Evolutionary conservation across 768 basidiomycete genomes (phyloP).

Genomic region (Tricholoma sp.): DNA sequence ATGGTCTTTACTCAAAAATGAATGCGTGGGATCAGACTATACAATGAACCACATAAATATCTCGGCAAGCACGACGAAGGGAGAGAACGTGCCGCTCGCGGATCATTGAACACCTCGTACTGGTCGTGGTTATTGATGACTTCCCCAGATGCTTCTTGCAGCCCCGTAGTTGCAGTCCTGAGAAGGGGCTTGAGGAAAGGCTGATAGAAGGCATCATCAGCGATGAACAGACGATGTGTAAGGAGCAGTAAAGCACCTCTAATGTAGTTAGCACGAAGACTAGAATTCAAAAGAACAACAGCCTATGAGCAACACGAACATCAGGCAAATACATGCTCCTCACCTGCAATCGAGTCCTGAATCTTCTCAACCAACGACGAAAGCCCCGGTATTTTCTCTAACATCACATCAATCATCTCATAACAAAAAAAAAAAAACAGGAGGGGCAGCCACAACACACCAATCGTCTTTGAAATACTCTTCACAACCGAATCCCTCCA

Average conservation of each 20-base stretch:
- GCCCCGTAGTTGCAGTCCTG: constrained; percentile 58
- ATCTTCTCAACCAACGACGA: constrained; percentile 72
- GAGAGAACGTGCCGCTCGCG: constrained; percentile 53
- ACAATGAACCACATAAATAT: constrained; percentile 2
- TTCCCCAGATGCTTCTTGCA: constrained; percentile 62
- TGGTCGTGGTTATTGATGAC: constrained; percentile 81
- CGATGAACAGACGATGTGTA: background rate
- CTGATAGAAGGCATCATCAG: constrained; percentile 24
- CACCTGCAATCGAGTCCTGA: constrained; percentile 63
- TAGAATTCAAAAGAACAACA: constrained; percentile 14
- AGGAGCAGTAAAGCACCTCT: constrained; percentile 42
- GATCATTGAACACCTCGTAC: constrained; percentile 84
- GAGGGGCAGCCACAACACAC: constrained; percentile 30
- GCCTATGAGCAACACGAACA: background rate
- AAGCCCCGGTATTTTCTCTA: constrained; percentile 83
- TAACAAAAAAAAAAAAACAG: background rate
- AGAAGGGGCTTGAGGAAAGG: constrained; percentile 79
- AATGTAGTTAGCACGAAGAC: constrained; percentile 83
- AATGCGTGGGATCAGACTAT: constrained; percentile 84
- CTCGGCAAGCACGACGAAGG: constrained; percentile 4
- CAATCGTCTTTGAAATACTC: constrained; percentile 72
- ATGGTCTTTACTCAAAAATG: constrained; percentile 85
- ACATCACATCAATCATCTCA: background rate
- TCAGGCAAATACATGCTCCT: constrained; percentile 8
- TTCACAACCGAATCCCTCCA: constrained; percentile 83